Evolutionary conservation across 2,329 filamentous ascomycete genomes (phyloP).

Genomic region (Sclerotinia minor): DNA sequence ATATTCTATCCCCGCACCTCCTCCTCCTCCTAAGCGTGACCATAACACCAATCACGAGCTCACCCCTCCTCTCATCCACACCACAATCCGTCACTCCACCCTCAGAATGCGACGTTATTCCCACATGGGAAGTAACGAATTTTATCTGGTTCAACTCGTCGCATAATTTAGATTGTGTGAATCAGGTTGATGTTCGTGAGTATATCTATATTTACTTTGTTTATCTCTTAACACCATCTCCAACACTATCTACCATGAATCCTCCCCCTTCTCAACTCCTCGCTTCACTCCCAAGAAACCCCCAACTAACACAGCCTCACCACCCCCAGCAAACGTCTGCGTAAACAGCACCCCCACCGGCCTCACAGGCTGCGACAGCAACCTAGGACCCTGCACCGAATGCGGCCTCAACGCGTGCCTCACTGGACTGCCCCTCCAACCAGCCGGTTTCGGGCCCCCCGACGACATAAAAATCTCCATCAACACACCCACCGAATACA

Average conservation of each 20-base stretch:
- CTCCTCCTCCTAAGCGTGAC: background rate
- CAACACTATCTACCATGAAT: background rate
- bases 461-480: background rate
- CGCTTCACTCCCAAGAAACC: too few relatives aligned
- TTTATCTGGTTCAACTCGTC: conserved; percentile 10
- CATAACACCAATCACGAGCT: too few relatives aligned
- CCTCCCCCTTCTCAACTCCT: too few relatives aligned
- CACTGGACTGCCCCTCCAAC: background rate
- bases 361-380: background rate
- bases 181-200: background rate
- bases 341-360: background rate
- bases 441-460: background rate
- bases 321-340: background rate
- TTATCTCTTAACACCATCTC: background rate
- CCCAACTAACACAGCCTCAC: too few relatives aligned
- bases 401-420: background rate
- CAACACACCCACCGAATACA: background rate
- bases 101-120: conserved; percentile 13
- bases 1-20: too few relatives aligned
- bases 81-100: conserved; percentile 1
- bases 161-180: conserved; percentile 5
- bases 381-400: background rate
- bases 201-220: background rate
- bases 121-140: conserved; percentile 1
- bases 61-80: background rate